Percentiles rank a stretch among this genome's conserved stretches.
Evolutionary conservation across 352 stramenopile species (phyloP).

Genomic region (Thalassiosira sp.): DNA sequence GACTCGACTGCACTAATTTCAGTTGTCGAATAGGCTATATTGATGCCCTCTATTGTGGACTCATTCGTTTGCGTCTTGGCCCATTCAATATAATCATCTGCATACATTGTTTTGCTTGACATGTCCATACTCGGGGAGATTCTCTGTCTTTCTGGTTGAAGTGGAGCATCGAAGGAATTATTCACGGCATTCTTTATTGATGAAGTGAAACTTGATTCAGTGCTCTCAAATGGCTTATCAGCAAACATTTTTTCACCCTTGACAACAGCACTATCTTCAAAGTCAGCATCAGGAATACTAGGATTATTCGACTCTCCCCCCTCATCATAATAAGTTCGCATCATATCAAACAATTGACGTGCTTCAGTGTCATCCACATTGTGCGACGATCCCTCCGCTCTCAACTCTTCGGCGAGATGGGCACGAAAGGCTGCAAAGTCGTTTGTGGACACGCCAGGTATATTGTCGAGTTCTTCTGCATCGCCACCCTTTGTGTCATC

Average conservation of each 20-base stretch:
- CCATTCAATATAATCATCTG: constrained; percentile 56
- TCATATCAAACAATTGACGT: constrained; percentile 67
- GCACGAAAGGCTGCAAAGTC: constrained; percentile 47
- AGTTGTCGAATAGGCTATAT: constrained; percentile 12
- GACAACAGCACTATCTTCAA: constrained; percentile 10
- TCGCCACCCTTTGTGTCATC: constrained; percentile 33
- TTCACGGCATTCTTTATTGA: neutral
- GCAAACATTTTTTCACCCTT: neutral
- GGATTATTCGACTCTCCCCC: constrained; percentile 8
- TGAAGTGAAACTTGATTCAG: constrained; percentile 8
- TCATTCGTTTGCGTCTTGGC: constrained; percentile 23
- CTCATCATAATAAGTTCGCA: constrained; percentile 59
- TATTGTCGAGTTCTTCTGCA: constrained; percentile 33
- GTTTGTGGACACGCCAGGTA: constrained; percentile 46
- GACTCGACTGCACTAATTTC: constrained; percentile 9
- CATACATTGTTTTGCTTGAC: constrained; percentile 50
- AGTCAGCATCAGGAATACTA: constrained; percentile 28
- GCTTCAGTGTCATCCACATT: constrained; percentile 66
- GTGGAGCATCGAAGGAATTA: too few relatives aligned
- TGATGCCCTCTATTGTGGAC: neutral
- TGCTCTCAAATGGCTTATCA: constrained; percentile 11
- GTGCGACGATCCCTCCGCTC: constrained; percentile 28
- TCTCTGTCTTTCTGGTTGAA: constrained; percentile 22
- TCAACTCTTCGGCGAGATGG: constrained; percentile 42
- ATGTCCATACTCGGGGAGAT: neutral